Evolutionary conservation across 805 yeast species (phyloP), one percentile per base, ranked within the genome.

Genomic region (Cyberlindnera maritima): DNA sequence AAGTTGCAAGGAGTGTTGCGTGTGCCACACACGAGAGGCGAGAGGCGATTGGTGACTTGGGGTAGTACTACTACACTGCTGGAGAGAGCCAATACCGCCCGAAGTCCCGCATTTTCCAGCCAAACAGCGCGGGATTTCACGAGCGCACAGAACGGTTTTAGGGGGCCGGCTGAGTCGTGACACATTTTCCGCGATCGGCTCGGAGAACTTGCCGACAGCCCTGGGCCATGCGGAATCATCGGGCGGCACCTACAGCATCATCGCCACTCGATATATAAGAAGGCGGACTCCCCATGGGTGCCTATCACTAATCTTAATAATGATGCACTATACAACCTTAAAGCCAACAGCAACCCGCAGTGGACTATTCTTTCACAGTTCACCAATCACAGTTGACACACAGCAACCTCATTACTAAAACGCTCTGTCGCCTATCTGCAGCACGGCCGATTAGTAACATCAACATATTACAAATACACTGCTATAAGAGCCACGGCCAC

Each of bases 371-470:
- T 5, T 21, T 5, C 5, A 21, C 25, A 21, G 25, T 21, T 21
- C 9, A 21, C 9, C 9, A 6, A 6, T 9, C 25, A 21, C 25
- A 21, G 25, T 21, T 21, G 8, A 21, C 25, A 5, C 9, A 21
- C 25, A 21, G 25, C 25, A 21, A 21, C 19, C 35, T 32, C 9
- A 32, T 15, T 32, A 23, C 31, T 36, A 23, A n/a, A 13, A 23
- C 18, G 29, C 31, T 7, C 26, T 19, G 41, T 28, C 35, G 35
- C 41, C 41, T 29, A 39, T 39, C 41, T n/a, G 37, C 37, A 32
- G 37, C 37, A 32, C 7, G 17, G 25, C 3, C 35, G 39, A 41
- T 41, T 41, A 41, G 39, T 35, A 41, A 41, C 26, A 18, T 17
- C 18, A 15, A 14, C 19, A n/a, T 23, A 29, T 39, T 39, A 39